Evolutionary conservation across 768 basidiomycete genomes (phyloP), one percentile per base, ranked within the genome.

Genomic region (Serpula lacrymans): DNA sequence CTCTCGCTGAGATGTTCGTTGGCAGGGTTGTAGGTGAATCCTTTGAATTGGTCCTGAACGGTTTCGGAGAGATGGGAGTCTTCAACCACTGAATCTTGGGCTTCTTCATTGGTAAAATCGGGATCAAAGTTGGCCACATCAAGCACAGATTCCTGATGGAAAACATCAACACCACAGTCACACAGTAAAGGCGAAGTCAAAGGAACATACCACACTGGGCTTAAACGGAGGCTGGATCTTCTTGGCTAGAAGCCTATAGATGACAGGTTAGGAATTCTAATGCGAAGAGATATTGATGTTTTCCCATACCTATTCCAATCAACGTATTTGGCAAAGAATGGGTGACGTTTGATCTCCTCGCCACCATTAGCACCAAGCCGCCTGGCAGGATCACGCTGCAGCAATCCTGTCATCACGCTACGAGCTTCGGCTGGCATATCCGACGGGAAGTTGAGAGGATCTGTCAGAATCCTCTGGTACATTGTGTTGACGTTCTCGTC

Each of bases 211-310:
- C 48, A 98, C 95, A 49, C 86, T 88, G 10, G 95, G 95, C 67
- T 99, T 99, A 73, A 97, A 98, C 6, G 91, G 88, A 1, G 95
- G 93, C 55, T 93, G 91, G 39, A 96, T 94, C 72, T 95, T 94
- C 73, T 95, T 97, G 21, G 84, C 82, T 32, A 94, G 69, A 18
- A 98, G 70, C 45, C 82, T 86, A 49, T 16, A 30, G 28, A 21
- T 20, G 3, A 24, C 8, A 31, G 1, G 0, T 29, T 7, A 43
- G n/a, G n/a, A n/a, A 28, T 14, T 34, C 26, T 24, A 41, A 36
- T n/a, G 24, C 22, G 25, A 11, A 37, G 14, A 14, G 17, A 4
- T 41, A 12, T 16, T 23, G 5, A 29, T n/a, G n/a, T n/a, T n/a
- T 32, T 38, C 39, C 50, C 76, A 49, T 64, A 82, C 82, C 74